phyloP scores from a whole-genome alignment of 2,329 filamentous ascomycete genomes.

The Ceratocystis cacaofunesta region DNA sequence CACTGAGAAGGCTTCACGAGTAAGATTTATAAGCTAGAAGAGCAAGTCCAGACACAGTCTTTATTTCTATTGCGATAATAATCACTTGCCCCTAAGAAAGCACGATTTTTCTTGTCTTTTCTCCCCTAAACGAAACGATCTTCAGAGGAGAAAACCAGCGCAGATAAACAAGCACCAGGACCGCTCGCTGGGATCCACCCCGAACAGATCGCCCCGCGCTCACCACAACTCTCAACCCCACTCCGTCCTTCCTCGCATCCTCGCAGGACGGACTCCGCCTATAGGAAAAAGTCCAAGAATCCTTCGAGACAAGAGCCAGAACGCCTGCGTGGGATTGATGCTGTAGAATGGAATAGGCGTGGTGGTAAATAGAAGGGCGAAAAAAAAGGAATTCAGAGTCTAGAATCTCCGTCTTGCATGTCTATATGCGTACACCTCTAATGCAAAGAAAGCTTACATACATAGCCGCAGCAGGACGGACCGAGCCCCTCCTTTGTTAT shows the following conservation, averaged over 20 bases:
- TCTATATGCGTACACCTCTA: not conserved
- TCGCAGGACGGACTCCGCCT: not conserved
- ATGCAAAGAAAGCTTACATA: not conserved
- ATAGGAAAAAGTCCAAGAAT: not conserved
- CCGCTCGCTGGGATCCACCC: conserved; percentile 1
- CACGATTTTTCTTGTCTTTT: not conserved
- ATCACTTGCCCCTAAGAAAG: not conserved
- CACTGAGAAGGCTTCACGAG: too few relatives aligned
- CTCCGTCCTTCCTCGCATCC: not conserved
- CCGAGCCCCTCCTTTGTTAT: too few relatives aligned
- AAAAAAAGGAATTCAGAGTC: not conserved
- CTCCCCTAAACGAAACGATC: not conserved
- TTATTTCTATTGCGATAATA: too few relatives aligned
- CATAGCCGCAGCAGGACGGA: not conserved
- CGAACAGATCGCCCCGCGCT: not conserved
- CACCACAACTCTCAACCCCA: not conserved
- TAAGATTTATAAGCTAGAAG: too few relatives aligned
- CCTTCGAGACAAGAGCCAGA: not conserved
- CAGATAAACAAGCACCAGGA: not conserved
- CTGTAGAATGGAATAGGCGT: not conserved
- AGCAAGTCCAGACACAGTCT: too few relatives aligned
- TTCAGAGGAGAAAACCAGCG: conserved; percentile 1
- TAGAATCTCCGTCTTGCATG: not conserved
- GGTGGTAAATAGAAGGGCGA: not conserved
- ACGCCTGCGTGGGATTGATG: not conserved